Conservation (phyloP, 495 filamentous ascomycete genomes). For the Trypethelium eluteriae region DNA sequence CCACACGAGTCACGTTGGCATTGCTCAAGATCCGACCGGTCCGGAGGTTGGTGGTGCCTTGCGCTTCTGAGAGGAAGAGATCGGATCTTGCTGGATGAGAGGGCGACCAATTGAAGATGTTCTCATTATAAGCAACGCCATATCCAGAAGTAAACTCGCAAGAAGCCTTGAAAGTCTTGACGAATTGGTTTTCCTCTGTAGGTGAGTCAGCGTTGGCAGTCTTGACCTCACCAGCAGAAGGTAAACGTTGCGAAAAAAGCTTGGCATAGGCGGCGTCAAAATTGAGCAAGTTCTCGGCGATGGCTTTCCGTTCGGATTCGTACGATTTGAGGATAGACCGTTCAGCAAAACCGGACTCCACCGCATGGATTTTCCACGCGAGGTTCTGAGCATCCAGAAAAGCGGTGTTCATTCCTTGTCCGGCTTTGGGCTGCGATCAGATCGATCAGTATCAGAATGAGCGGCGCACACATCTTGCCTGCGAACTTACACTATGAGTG, state of each 20-base stretch:
- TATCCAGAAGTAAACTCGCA: slow-evolving; percentile 62
- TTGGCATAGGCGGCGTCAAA: slow-evolving; percentile 51
- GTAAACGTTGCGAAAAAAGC: slow-evolving; percentile 46
- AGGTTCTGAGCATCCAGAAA: slow-evolving; percentile 55
- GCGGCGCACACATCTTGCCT: slow-evolving; percentile 28
- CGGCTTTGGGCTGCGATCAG: slow-evolving; percentile 58
- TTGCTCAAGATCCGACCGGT: slow-evolving; percentile 67
- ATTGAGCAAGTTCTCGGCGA: slow-evolving; percentile 65
- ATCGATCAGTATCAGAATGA: slow-evolving; percentile 25
- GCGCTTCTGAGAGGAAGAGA: slow-evolving; percentile 51
- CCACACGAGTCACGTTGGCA: slow-evolving; percentile 70
- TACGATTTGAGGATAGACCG: slow-evolving; percentile 59
- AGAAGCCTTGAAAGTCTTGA: slow-evolving; percentile 57
- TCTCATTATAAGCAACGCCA: slow-evolving; percentile 54
- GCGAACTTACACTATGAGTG: slow-evolving; percentile 39
- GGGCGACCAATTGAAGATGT: slow-evolving; percentile 64
- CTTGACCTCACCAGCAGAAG: slow-evolving; percentile 51
- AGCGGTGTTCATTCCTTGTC: slow-evolving; percentile 68
- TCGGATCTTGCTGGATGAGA: slow-evolving; percentile 61
- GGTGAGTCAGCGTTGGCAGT: slow-evolving; percentile 37
- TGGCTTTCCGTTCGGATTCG: slow-evolving; percentile 55
- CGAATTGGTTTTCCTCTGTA: slow-evolving; percentile 50
- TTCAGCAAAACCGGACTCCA: slow-evolving; percentile 47
- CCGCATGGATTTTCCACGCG: slow-evolving; percentile 64
- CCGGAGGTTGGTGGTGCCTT: slow-evolving; percentile 49